These are phyloP conservation scores for Arachis hypogaea DNA, from an alignment of 306 rosid genomes.

Conservation along the genomic window DNA sequence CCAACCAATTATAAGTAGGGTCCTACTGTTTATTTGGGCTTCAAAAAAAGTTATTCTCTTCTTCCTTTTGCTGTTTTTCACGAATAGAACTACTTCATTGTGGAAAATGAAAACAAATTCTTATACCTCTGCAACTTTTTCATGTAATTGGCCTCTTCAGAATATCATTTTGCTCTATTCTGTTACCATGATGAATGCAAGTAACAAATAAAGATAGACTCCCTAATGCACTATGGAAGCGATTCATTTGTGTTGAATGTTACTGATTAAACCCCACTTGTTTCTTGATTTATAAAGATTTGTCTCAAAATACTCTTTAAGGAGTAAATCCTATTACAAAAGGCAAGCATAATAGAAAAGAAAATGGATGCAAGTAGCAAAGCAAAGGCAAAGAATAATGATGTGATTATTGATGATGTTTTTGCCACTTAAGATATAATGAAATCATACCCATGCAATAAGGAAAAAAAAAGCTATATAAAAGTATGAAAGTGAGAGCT, in stretches of 20 bases:
- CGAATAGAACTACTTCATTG: background rate
- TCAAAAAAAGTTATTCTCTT: slow-evolving; percentile 22
- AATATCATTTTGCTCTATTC: background rate
- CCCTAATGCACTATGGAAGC: background rate
- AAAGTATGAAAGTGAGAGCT: slow-evolving; percentile 11
- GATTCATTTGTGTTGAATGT: background rate
- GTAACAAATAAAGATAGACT: background rate
- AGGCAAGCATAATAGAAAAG: slow-evolving; percentile 43
- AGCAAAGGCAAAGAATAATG: slow-evolving; percentile 4
- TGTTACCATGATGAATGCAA: background rate
- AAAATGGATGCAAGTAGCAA: slow-evolving; percentile 5
- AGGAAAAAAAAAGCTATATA: slow-evolving; percentile 26
- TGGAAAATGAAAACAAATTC: slow-evolving; percentile 10
- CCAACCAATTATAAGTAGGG: slow-evolving; percentile 19
- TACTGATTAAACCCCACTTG: background rate
- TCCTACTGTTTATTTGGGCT: slow-evolving; percentile 37
- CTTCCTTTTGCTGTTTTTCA: background rate
- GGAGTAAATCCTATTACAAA: slow-evolving; percentile 17
- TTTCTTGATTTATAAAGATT: slow-evolving; percentile 21
- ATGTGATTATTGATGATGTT: slow-evolving; percentile 28
- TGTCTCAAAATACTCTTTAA: slow-evolving; percentile 43
- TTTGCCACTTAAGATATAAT: slow-evolving; percentile 46
- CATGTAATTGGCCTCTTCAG: slow-evolving; percentile 5
- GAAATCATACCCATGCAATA: slow-evolving; percentile 37
- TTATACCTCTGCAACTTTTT: slow-evolving; percentile 7